phyloP scores from a whole-genome alignment of 1,139 yeast species.

The Candida anutae region DNA sequence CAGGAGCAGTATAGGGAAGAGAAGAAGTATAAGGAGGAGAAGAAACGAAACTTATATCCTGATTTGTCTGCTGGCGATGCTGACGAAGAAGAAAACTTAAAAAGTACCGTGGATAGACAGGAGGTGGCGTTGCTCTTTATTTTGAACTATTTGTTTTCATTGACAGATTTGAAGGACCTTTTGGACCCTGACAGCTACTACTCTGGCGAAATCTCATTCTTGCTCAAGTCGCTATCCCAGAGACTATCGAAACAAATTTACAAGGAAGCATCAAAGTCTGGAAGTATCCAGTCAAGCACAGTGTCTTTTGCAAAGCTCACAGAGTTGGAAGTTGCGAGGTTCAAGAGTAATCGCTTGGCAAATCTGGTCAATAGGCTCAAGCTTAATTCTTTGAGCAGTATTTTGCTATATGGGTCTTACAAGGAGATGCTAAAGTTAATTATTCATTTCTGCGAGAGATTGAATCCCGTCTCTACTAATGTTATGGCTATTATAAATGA shows the following conservation, averaged over 20 bases:
- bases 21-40: not conserved
- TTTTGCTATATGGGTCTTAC: constrained; percentile 24
- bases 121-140: constrained; percentile 27
- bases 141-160: constrained; percentile 18
- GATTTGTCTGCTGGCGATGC: constrained; percentile 3
- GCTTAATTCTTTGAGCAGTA: constrained; percentile 17
- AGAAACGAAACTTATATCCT: constrained; percentile 1
- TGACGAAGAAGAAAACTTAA: constrained; percentile 6
- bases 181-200: constrained; percentile 12
- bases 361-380: constrained; percentile 8
- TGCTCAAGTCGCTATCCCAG: constrained; percentile 14
- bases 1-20: constrained; percentile 1
- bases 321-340: constrained; percentile 8
- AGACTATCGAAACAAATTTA: constrained; percentile 20
- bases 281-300: constrained; percentile 17
- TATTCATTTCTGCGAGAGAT: constrained; percentile 14
- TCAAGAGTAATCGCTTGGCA: constrained; percentile 4
- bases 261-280: constrained; percentile 17
- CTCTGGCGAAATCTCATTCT: constrained; percentile 14
- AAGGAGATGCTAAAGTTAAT: constrained; percentile 23
- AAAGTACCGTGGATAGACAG: constrained; percentile 17
- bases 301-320: constrained; percentile 10
- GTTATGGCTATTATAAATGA: constrained; percentile 3
- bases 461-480: constrained; percentile 3
- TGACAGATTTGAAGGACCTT: constrained; percentile 15